Conservation (phyloP, 768 basidiomycete genomes). For the Amanita muscaria region DNA sequence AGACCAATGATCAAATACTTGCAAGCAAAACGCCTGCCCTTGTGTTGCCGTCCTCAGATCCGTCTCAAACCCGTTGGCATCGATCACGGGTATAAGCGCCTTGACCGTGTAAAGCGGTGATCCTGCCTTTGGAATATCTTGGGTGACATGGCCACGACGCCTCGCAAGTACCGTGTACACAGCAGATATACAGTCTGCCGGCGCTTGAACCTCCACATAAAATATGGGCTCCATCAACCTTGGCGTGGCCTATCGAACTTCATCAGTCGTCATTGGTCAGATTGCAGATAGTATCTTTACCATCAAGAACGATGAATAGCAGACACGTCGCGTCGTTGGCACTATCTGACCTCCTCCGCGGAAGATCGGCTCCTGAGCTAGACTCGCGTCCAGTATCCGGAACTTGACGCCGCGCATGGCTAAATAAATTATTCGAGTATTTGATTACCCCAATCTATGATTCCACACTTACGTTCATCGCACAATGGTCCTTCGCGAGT, state of each 20-base stretch:
- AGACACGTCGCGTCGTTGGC: slow-evolving; percentile 96
- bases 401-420: slow-evolving; percentile 99
- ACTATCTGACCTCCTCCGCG: slow-evolving; percentile 98
- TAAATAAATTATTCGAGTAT: slow-evolving; percentile 22
- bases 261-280: slow-evolving; percentile 7
- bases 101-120: slow-evolving; percentile 98
- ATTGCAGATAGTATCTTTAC: slow-evolving; percentile 35
- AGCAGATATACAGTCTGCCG: slow-evolving; percentile 96
- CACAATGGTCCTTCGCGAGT: slow-evolving; percentile 95
- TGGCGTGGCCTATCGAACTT: slow-evolving; percentile 67
- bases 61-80: slow-evolving; percentile 98
- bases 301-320: slow-evolving; percentile 98
- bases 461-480: slow-evolving; percentile 81
- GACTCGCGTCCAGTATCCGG: slow-evolving; percentile 83
- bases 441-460: background rate
- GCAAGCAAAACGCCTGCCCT: slow-evolving; percentile 97
- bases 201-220: slow-evolving; percentile 99
- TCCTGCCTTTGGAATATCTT: slow-evolving; percentile 96
- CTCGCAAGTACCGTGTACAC: slow-evolving; percentile 98
- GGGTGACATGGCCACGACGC: slow-evolving; percentile 97
- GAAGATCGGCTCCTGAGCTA: slow-evolving; percentile 95
- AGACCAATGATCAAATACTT: slow-evolving; percentile 98
- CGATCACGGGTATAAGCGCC: slow-evolving; percentile 95
- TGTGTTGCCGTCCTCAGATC: slow-evolving; percentile 96
- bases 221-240: slow-evolving; percentile 96